phyloP scores from a whole-genome alignment of 257 asterid species.

The Misopates orontium region DNA sequence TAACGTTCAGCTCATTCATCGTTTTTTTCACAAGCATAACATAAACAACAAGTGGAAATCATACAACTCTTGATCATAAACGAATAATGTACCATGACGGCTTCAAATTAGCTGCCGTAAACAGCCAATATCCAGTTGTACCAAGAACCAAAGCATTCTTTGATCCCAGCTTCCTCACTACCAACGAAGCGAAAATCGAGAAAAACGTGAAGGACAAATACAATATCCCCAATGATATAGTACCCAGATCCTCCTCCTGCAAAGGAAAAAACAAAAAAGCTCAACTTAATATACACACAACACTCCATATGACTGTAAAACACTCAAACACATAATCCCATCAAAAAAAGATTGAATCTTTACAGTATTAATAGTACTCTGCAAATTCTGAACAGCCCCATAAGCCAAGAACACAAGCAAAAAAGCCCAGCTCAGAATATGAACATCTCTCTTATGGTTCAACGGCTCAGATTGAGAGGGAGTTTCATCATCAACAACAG shows the following conservation, averaged over 20 bases:
- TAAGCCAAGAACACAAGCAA: constrained; percentile 84
- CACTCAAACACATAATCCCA: not conserved
- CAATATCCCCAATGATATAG: constrained; percentile 81
- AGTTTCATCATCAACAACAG: constrained; percentile 28
- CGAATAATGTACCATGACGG: constrained; percentile 77
- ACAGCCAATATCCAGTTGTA: constrained; percentile 88
- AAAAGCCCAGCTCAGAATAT: constrained; percentile 75
- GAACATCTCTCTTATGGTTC: constrained; percentile 71
- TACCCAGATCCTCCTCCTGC: constrained; percentile 93
- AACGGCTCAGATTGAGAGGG: constrained; percentile 30
- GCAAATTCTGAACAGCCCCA: constrained; percentile 97
- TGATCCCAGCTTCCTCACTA: constrained; percentile 79
- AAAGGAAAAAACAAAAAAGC: constrained; percentile 7
- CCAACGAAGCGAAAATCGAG: constrained; percentile 73
- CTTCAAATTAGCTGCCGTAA: constrained; percentile 91
- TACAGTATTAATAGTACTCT: constrained; percentile 89
- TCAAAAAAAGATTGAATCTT: not conserved
- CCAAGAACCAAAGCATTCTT: constrained; percentile 87
- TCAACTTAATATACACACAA: not conserved
- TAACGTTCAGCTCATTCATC: not conserved
- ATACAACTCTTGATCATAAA: constrained; percentile 2
- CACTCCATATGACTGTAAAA: not conserved
- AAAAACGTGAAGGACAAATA: constrained; percentile 76
- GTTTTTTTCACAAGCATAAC: not conserved
- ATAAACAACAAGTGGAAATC: not conserved